Percentiles rank a stretch among this genome's conserved stretches.
These are phyloP conservation scores for Tilletia caries DNA, from an alignment of 1,284 basidiomycete species.

Conservation along the genomic window DNA sequence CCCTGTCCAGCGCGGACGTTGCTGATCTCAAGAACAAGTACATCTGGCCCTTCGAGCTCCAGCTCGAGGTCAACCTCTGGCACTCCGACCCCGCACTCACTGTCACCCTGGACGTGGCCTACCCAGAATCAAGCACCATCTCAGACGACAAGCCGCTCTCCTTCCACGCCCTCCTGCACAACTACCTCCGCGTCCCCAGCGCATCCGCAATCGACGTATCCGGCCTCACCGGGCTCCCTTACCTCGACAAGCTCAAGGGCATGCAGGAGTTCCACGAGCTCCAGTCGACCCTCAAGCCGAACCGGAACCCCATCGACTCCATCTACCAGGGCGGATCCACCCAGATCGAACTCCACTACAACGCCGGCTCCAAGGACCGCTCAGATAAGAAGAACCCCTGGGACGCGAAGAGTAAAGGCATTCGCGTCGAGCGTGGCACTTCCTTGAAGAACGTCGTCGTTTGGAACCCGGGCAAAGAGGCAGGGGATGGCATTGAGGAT, in stretches of 20 bases:
- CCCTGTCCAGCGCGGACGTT: conserved; percentile 26
- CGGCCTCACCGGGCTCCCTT: conserved; percentile 32
- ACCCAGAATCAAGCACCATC: conserved; percentile 21
- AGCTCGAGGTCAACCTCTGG: conserved; percentile 12
- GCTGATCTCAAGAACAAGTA: conserved; percentile 19
- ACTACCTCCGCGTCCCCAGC: conserved; percentile 47
- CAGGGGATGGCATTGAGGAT: conserved; percentile 49
- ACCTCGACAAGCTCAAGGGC: conserved; percentile 35
- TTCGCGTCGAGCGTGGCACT: conserved; percentile 29
- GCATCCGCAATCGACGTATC: conserved; percentile 29
- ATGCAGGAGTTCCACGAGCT: conserved; percentile 22
- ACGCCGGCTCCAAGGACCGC: conserved; percentile 18
- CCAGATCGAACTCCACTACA: conserved; percentile 15
- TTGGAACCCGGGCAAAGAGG: conserved; percentile 55
- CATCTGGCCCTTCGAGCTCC: conserved; percentile 16
- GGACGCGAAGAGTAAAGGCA: conserved; percentile 29
- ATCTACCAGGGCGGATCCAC: conserved; percentile 20
- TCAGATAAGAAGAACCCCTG: conserved; percentile 27
- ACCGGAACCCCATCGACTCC: conserved; percentile 31
- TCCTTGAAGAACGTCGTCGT: conserved; percentile 41
- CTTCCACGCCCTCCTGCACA: conserved; percentile 56
- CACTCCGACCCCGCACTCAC: conserved; percentile 33
- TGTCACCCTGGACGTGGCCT: conserved; percentile 44
- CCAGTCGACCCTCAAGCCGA: conserved; percentile 22
- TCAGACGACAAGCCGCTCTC: conserved; percentile 31